A percentile compares a stretch with the other conserved stretches of the same genome.
Evolutionary conservation across 768 basidiomycete genomes (phyloP).

Genomic region (Bullera alba): DNA sequence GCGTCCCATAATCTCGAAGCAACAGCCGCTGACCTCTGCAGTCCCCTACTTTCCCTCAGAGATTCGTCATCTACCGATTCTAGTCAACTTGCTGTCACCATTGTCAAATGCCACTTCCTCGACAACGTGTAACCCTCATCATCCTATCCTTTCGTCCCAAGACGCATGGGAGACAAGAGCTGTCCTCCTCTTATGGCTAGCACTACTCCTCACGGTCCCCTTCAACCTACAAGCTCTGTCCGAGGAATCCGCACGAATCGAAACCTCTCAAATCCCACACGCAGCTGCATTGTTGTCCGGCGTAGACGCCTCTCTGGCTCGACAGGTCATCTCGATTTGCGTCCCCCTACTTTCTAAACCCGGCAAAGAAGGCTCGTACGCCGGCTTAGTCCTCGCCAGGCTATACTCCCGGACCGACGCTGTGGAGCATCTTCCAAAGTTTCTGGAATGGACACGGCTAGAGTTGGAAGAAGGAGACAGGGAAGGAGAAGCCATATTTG

Average conservation of each 20-base stretch:
- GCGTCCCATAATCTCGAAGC: too few relatives aligned
- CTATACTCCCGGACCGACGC: slow-evolving; percentile 67
- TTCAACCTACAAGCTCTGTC: slow-evolving; percentile 86
- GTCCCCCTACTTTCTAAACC: slow-evolving; percentile 28
- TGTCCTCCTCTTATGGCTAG: slow-evolving; percentile 82
- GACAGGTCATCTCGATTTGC: slow-evolving; percentile 19
- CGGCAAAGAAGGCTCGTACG: slow-evolving; percentile 78
- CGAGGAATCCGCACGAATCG: neutral
- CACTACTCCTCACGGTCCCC: slow-evolving; percentile 85
- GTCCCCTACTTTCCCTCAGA: slow-evolving; percentile 93
- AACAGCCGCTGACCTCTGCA: slow-evolving; percentile 48
- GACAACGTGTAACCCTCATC: slow-evolving; percentile 47
- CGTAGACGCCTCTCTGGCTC: slow-evolving; percentile 58
- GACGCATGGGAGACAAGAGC: slow-evolving; percentile 76
- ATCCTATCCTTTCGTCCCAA: slow-evolving; percentile 22
- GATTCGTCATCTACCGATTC: slow-evolving; percentile 69
- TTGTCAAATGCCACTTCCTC: slow-evolving; percentile 46
- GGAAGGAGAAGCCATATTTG: slow-evolving; percentile 34
- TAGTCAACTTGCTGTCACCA: slow-evolving; percentile 58
- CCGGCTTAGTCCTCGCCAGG: slow-evolving; percentile 70
- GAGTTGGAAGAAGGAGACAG: slow-evolving; percentile 20
- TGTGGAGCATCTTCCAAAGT: slow-evolving; percentile 17
- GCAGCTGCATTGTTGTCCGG: slow-evolving; percentile 45
- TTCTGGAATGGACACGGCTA: slow-evolving; percentile 17
- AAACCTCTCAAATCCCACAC: slow-evolving; percentile 15